Conservation (phyloP, 2,329 filamentous ascomycete species). For the Herpotrichia juniperi region DNA sequence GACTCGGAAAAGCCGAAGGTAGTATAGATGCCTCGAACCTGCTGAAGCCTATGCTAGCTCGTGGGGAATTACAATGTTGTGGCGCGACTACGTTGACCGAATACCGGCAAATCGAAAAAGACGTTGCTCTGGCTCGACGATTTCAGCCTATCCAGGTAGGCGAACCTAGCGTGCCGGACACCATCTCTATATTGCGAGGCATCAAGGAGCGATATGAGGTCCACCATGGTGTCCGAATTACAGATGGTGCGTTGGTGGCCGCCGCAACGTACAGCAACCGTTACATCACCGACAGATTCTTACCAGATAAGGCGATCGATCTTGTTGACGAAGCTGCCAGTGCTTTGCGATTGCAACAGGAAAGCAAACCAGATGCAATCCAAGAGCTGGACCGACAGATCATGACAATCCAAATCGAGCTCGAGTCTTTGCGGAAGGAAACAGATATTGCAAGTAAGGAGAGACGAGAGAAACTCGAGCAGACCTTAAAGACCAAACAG, state of each 20-base stretch:
- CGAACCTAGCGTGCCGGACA: slow-evolving; percentile 89
- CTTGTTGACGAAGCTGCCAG: slow-evolving; percentile 95
- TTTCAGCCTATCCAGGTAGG: slow-evolving; percentile 96
- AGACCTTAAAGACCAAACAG: slow-evolving; percentile 75
- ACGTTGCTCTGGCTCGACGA: slow-evolving; percentile 86
- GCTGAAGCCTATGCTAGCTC: slow-evolving; percentile 88
- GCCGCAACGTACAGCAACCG: slow-evolving; percentile 92
- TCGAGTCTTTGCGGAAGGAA: slow-evolving; percentile 93
- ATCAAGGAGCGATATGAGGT: slow-evolving; percentile 99
- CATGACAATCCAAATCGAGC: slow-evolving; percentile 95
- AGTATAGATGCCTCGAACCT: slow-evolving; percentile 96
- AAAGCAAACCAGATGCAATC: slow-evolving; percentile 95
- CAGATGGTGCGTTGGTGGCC: slow-evolving; percentile 87
- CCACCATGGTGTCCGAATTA: slow-evolving; percentile 94
- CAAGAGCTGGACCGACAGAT: slow-evolving; percentile 92
- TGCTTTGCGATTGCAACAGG: slow-evolving; percentile 87
- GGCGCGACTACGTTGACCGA: slow-evolving; percentile 93
- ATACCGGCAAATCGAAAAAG: slow-evolving; percentile 93
- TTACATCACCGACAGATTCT: slow-evolving; percentile 94
- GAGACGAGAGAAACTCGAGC: slow-evolving; percentile 82
- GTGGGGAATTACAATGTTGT: slow-evolving; percentile 93
- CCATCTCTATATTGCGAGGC: slow-evolving; percentile 91
- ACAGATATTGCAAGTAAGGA: slow-evolving; percentile 89
- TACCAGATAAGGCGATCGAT: slow-evolving; percentile 97
- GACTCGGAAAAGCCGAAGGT: slow-evolving; percentile 92